Evolutionary conservation across 192 early-diverging fungal genomes (phyloP), one percentile per base, ranked within the genome.

Genomic region (Phycomyces nitens): DNA sequence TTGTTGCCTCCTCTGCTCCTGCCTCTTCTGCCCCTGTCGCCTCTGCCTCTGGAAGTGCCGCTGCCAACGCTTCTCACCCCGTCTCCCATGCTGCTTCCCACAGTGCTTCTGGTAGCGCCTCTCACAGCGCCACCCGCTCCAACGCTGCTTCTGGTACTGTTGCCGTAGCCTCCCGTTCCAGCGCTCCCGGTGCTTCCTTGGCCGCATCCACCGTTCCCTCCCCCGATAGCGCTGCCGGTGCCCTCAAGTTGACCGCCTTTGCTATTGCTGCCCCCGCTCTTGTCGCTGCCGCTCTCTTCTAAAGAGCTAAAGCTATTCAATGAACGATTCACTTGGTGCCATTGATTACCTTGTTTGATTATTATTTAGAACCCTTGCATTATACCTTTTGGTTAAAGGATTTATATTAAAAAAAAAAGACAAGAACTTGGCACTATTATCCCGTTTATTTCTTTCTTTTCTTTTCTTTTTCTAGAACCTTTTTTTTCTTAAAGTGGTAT

Each of bases 11-110:
- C 9, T 43, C 62, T n/a, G 26, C 52, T 51, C 12, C 40, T 24
- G 34, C 52, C 12, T 23, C 52, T 40, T 50, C 50, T 54, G 52
- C 62, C 38, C 27, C 52, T 41, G 52, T 39, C 18, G 22, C 22
- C 42, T 39, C 40, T 54, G 62, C 62, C 39, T 39, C 42, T 47
- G 50, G 9, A 18, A 50, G 50, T 42, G 62, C 52, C 40, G 39
- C 22, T 24, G 12, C 11, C 24, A 21, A 18, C n/a, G 34, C 56
- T 21, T 15, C 41, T n/a, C 12, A 26, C 16, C 21, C 27, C 40
- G 34, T 22, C 40, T 15, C 15, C 20, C 51, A 41, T 11, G 3
- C 41, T 23, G 52, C 52, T 43, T 27, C 44, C 18, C 44, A 47
- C 44, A 47, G 44, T 47, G 44, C 44, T 18, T 47, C 44, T 11